Conservation (phyloP, 495 filamentous ascomycete genomes). For the Rusavskia elegans region DNA sequence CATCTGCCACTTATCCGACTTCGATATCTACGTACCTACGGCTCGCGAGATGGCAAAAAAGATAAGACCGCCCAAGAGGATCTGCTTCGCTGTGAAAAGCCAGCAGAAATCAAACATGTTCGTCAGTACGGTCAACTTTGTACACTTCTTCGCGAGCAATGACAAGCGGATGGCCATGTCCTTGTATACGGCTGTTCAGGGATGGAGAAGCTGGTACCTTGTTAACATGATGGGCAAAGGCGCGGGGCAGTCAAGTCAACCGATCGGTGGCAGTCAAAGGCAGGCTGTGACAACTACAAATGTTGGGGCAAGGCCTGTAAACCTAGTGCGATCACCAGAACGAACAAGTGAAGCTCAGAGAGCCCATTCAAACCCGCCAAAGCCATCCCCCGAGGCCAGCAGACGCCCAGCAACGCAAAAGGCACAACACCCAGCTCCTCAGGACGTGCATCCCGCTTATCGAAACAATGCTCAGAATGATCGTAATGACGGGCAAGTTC, state of each 20-base stretch:
- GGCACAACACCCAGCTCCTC: slow-evolving; percentile 14
- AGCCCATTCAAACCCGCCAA: slow-evolving; percentile 36
- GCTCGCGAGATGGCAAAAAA: slow-evolving; percentile 42
- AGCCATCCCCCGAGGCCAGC: slow-evolving; percentile 5
- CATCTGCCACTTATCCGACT: slow-evolving; percentile 82
- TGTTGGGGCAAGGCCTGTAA: not conserved
- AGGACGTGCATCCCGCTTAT: not conserved
- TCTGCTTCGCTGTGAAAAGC: slow-evolving; percentile 81
- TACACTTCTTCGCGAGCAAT: slow-evolving; percentile 79
- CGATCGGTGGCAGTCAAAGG: not conserved
- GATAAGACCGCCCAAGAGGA: slow-evolving; percentile 59
- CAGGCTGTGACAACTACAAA: slow-evolving; percentile 24
- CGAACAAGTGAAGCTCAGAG: too few relatives aligned
- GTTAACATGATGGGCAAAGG: slow-evolving; percentile 46
- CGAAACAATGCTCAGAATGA: not conserved
- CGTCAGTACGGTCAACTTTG: slow-evolving; percentile 62
- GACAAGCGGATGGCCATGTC: slow-evolving; percentile 45
- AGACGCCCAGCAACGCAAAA: not conserved
- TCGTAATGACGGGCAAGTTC: slow-evolving; percentile 25
- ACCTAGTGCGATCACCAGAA: too few relatives aligned
- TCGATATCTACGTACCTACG: slow-evolving; percentile 75
- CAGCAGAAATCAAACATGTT: slow-evolving; percentile 86
- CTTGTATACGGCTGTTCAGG: slow-evolving; percentile 56
- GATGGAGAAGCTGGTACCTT: slow-evolving; percentile 83
- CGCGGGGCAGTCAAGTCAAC: slow-evolving; percentile 1